Evolutionary conservation across 352 stramenopile species (phyloP).

Genomic region (Plasmopara halstedii): DNA sequence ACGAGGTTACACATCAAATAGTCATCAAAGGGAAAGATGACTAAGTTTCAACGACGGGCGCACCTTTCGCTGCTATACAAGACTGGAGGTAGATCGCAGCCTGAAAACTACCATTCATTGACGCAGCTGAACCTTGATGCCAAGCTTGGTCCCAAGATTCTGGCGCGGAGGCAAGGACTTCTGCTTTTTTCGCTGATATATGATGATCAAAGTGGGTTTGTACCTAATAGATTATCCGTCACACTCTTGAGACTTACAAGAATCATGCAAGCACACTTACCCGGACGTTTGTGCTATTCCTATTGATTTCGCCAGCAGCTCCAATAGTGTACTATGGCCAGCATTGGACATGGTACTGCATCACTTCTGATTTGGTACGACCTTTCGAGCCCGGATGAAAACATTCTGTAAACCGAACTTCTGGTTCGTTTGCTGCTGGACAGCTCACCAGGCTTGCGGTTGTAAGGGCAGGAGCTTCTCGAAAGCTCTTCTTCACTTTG

Average conservation of each 20-base stretch:
- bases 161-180: neutral
- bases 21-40: neutral
- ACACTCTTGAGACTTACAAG: constrained; percentile 1
- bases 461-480: no score
- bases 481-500: no score
- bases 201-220: constrained; percentile 9
- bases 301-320: constrained; percentile 6
- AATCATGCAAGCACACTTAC: neutral
- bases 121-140: constrained; percentile 10
- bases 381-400: constrained; percentile 6
- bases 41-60: neutral
- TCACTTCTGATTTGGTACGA: no score
- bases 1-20: constrained; percentile 9
- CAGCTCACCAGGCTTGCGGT: constrained; percentile 18
- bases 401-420: constrained; percentile 6
- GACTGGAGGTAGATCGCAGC: neutral
- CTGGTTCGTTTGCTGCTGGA: constrained; percentile 5
- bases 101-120: constrained; percentile 7
- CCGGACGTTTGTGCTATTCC: neutral
- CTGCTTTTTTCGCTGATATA: constrained; percentile 3
- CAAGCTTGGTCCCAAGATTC: constrained; percentile 5
- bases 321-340: neutral
- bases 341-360: no score
- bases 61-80: constrained; percentile 10
- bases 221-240: constrained; percentile 1